These are phyloP conservation scores for Rhizophagus prolifer DNA, from an alignment of 192 early-diverging fungal genomes.

Conservation along the genomic window DNA sequence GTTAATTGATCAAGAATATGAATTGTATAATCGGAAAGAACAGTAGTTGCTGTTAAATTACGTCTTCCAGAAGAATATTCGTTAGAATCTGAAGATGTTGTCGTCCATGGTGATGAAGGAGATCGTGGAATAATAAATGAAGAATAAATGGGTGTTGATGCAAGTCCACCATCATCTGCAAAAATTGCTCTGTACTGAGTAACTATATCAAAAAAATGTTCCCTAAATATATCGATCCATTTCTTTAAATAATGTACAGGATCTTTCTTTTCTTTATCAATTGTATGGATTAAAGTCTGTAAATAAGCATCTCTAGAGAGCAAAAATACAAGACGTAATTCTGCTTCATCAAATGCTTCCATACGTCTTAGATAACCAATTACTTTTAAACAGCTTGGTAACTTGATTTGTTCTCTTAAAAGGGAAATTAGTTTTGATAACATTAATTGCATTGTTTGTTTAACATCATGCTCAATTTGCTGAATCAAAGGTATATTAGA, in stretches of 20 bases:
- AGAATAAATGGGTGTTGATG: constrained; percentile 22
- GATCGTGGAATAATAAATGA: not conserved
- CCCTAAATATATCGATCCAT: constrained; percentile 77
- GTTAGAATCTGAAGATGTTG: constrained; percentile 25
- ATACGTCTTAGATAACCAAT: constrained; percentile 77
- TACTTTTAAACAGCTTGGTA: constrained; percentile 73
- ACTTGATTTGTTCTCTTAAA: constrained; percentile 68
- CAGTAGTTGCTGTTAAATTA: constrained; percentile 2
- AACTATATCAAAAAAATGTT: constrained; percentile 79
- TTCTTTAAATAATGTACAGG: constrained; percentile 68
- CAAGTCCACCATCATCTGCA: constrained; percentile 18
- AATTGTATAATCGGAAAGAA: constrained; percentile 28
- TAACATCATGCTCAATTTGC: constrained; percentile 62
- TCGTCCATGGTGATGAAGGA: constrained; percentile 17
- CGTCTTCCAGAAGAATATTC: not conserved
- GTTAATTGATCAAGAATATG: constrained; percentile 45
- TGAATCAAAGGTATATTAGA: constrained; percentile 56
- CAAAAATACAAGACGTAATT: constrained; percentile 72
- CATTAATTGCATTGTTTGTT: constrained; percentile 63
- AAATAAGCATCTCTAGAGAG: constrained; percentile 67
- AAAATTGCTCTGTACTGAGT: constrained; percentile 64
- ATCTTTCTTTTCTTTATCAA: constrained; percentile 50
- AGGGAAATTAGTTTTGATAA: constrained; percentile 66
- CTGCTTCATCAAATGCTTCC: constrained; percentile 68
- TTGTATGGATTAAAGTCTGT: constrained; percentile 48